These are phyloP conservation scores for Solioccasus polychromus DNA, from an alignment of 768 basidiomycete species.

Conservation along the genomic window DNA sequence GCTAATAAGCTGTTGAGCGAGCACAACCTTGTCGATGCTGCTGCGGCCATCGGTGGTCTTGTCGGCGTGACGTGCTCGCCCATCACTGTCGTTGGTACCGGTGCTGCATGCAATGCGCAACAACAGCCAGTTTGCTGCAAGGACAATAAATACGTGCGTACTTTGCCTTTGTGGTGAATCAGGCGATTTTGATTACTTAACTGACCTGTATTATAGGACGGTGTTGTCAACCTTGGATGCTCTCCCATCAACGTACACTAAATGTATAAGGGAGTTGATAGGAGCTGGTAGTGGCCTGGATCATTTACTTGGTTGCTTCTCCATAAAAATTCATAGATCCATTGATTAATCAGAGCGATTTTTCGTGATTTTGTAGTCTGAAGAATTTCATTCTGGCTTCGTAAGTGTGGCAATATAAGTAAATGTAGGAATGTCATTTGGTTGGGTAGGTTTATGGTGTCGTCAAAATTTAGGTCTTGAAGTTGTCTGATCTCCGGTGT, in stretches of 20 bases:
- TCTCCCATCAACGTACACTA: not conserved
- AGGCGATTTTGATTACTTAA: not conserved
- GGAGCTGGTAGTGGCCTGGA: too few species aligned
- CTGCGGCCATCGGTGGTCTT: not conserved
- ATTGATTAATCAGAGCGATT: too few species aligned
- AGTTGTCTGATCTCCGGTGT: too few species aligned
- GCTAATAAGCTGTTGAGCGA: fast-evolving
- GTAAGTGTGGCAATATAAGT: too few species aligned
- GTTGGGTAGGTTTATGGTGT: too few species aligned
- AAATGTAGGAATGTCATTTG: too few species aligned
- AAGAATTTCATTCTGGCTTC: too few species aligned
- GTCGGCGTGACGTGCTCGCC: constrained; percentile 1
- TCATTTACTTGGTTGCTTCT: too few species aligned
- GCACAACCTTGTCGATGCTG: not conserved
- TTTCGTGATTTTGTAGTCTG: too few species aligned
- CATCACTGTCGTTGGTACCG: not conserved
- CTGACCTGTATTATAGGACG: not conserved
- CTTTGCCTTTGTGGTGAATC: not conserved
- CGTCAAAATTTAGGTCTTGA: too few species aligned
- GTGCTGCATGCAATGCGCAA: not conserved
- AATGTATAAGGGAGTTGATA: too few species aligned
- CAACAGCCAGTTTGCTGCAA: constrained; percentile 13
- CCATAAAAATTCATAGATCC: too few species aligned
- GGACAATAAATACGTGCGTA: not conserved
- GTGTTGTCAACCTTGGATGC: not conserved